Evolutionary conservation across 2,329 filamentous ascomycete species (phyloP), one percentile per base, ranked within the genome.

Genomic region (Botryosphaeria dothidea): DNA sequence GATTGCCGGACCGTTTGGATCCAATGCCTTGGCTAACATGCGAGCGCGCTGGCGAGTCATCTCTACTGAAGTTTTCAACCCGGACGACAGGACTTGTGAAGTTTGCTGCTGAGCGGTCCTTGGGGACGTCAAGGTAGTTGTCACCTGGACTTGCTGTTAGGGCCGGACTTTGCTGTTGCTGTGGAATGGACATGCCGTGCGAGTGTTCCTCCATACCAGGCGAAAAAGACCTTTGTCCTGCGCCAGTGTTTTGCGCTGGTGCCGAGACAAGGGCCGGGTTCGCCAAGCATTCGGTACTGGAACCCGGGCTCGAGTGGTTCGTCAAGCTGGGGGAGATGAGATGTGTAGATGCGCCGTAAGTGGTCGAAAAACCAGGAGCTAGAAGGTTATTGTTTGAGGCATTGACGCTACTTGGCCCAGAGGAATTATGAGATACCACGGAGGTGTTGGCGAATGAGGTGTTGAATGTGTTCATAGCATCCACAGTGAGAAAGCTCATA

Each of bases 31-130:
- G 71, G 67, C 75, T 71, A 9, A 75, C 69, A 46, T 77, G 73
- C 11, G 74, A 74, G 60, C 67, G 72, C 8, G 73, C 72, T 4
- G 75, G 73, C 2, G 76, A 77, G 15, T 75, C 75, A 54, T 73
- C 72, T 62, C 74, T 69, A 49, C 73, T 74, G 63, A 72, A 78
- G 31, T 77, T 73, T 65, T 78, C 74, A 8, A 79, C 72, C 19
- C 74, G 71, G n/a, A 78, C 75, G 51, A 78, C 77, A 17, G 77
- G 77, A 66, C 76, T 78, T 17, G 74, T 73, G 34, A 78, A 66
- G 62, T 77, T 74, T n/a, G 70, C 65, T 7, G 11, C 38, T 27
- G 70, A 66, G 27, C 71, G 70, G 23, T 73, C 70, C 58, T 73
- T 71, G 21, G 70, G 67, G 31, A 74, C 72, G 11, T 66, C 70